Evolutionary conservation across 768 basidiomycete genomes (phyloP).

Genomic region (Basidioascus undulatus): DNA sequence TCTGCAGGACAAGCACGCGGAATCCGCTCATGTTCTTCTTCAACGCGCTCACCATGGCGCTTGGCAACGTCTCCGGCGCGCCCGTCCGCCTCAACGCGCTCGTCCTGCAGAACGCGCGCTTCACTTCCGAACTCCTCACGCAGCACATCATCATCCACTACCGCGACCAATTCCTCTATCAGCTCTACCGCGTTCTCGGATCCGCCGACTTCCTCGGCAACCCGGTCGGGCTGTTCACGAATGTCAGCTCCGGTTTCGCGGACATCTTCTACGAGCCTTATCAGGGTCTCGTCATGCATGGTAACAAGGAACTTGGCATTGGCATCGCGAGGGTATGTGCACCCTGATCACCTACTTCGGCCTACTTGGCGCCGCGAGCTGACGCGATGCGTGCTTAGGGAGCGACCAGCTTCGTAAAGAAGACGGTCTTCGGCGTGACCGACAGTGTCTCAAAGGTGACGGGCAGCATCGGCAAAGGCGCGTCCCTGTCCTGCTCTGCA

Average conservation of each 20-base stretch:
- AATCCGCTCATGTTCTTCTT: conserved; percentile 83
- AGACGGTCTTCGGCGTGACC: conserved; percentile 86
- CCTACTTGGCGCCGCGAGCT: too few relatives aligned
- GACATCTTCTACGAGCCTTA: conserved; percentile 99
- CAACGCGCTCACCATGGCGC: conserved; percentile 85
- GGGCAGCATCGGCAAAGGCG: conserved; percentile 87
- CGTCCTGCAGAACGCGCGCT: conserved; percentile 76
- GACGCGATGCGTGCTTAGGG: conserved; percentile 37
- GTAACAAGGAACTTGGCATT: conserved; percentile 77
- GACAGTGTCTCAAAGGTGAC: conserved; percentile 98
- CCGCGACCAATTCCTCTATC: conserved; percentile 71
- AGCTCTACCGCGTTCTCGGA: conserved; percentile 88
- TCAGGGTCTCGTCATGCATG: conserved; percentile 86
- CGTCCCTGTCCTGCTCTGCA: background rate
- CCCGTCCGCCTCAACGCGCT: conserved; percentile 83
- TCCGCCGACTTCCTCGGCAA: conserved; percentile 82
- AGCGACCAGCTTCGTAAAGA: conserved; percentile 93
- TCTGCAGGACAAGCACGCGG: conserved; percentile 21
- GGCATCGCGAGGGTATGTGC: conserved; percentile 64
- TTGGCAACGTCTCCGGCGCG: conserved; percentile 91
- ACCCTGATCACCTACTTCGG: too few relatives aligned
- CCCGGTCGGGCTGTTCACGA: conserved; percentile 90
- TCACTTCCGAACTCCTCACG: conserved; percentile 61
- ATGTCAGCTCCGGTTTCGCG: conserved; percentile 88
- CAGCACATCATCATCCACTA: conserved; percentile 75